Percentiles rank a stretch among this genome's conserved stretches.
These are phyloP conservation scores for Phytophthora foliorum DNA, from an alignment of 352 stramenopile species.

Conservation along the genomic window DNA sequence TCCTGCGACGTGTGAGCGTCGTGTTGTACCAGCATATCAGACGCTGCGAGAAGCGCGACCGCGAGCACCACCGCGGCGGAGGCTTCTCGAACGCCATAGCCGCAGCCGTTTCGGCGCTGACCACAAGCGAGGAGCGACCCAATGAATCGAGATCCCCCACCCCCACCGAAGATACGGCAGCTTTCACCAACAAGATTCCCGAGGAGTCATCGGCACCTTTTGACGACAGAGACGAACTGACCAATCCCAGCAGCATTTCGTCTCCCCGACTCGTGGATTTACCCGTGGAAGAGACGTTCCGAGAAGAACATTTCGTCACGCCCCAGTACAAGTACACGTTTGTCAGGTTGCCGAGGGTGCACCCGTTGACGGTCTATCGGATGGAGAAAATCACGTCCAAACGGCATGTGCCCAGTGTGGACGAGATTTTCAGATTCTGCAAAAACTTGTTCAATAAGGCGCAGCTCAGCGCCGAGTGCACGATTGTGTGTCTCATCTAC, in stretches of 20 bases:
- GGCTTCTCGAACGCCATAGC: conserved; percentile 30
- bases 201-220: not conserved
- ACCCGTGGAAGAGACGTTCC: conserved; percentile 85
- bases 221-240: conserved; percentile 26
- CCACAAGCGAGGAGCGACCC: conserved; percentile 22
- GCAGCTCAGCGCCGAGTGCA: conserved; percentile 98
- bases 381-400: conserved; percentile 90
- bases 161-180: conserved; percentile 17
- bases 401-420: conserved; percentile 86
- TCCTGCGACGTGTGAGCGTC: conserved; percentile 87
- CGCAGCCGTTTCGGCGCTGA: conserved; percentile 34
- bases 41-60: conserved; percentile 84
- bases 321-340: conserved; percentile 92
- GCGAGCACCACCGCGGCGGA: conserved; percentile 61
- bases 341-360: conserved; percentile 72
- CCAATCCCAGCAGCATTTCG: conserved; percentile 56
- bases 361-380: conserved; percentile 80
- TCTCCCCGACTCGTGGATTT: conserved; percentile 76
- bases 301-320: conserved; percentile 91
- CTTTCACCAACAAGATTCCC: conserved; percentile 10
- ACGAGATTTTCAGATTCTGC: conserved; percentile 95
- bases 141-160: conserved; percentile 34
- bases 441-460: conserved; percentile 97
- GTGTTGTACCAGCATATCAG: conserved; percentile 92
- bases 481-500: conserved; percentile 99